Conservation (phyloP, 2,329 filamentous ascomycete genomes). For the Penicillium sp. region DNA sequence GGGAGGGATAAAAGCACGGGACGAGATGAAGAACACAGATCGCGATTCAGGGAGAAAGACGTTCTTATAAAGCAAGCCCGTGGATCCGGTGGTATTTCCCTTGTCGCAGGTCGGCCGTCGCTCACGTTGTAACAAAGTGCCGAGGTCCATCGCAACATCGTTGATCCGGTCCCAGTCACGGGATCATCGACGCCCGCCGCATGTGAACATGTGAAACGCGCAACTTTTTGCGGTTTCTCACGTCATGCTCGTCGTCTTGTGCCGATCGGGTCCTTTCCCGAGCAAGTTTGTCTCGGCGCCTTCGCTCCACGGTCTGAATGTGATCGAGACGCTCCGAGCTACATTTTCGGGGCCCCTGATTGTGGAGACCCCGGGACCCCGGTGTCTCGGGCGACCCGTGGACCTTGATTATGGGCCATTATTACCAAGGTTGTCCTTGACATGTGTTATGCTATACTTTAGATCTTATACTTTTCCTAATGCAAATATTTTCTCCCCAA, state of each 20-base stretch:
- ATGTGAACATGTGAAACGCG: slow-evolving; percentile 15
- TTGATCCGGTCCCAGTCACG: slow-evolving; percentile 22
- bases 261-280: slow-evolving; percentile 1
- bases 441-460: background rate
- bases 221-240: background rate
- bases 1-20: background rate
- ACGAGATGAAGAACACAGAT: background rate
- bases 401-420: background rate
- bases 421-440: background rate
- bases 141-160: slow-evolving; percentile 19
- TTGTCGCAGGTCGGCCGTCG: slow-evolving; percentile 10
- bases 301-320: slow-evolving; percentile 3
- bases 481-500: background rate
- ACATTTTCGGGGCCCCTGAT: background rate
- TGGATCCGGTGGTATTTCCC: slow-evolving; percentile 16
- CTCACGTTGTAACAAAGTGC: slow-evolving; percentile 4
- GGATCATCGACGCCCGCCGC: slow-evolving; percentile 2
- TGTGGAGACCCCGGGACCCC: background rate
- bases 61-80: slow-evolving; percentile 15
- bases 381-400: background rate
- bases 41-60: background rate
- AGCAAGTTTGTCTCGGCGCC: background rate
- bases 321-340: slow-evolving; percentile 1
- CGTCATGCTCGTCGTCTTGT: slow-evolving; percentile 3
- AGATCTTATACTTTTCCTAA: background rate